Base-by-base conservation (phyloP, 2,329 filamentous ascomycete species). In the Penicillium oxalicum region DNA sequence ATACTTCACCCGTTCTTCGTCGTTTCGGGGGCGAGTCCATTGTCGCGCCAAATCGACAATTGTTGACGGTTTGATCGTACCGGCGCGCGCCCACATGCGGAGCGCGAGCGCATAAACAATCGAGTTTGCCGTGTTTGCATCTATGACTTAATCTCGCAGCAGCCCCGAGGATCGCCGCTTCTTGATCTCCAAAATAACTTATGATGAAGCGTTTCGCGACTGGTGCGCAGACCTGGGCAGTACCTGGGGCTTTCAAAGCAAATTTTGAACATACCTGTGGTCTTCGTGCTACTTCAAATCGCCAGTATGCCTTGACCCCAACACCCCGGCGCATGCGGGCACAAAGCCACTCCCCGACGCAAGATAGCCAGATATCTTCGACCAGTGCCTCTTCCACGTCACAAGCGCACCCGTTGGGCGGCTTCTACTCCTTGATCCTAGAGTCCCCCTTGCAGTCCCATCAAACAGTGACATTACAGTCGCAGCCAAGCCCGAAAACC, bases 1-100 rank as follows among this genome's bases (percentile, higher is more conserved):
- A 74, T 24, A 73, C 74, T 13, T 81, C 78, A 51, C 81, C 84
- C 24, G 75, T 82, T 62, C 82, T 83, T 61, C 82, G 78, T 62
- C 82, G 75, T 67, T 87, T 87, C 4, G 80, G 72, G 40, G 82
- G 78, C 26, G 82, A 80, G 47, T 75, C 71, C 57, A 58, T 60
- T 40, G 34, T 57, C 45, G 54, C 11, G 11, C 13, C 29, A 26
- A 8, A 7, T 35, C 39, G 32, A 27, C 24, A 8, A 7, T 35
- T 35, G 32, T 43, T 35, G 24, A 43, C 18, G 12, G 32, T 35
- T 43, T 13, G 26, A 29, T 49, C 24, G 12, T 49, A 44, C 34
- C 76, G 79, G 78, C 52, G 34, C 48, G 50, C 47, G 49, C 42
- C 41, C 34, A 44, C 18, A 36, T 13, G 11, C 35, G 52, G 39